These are phyloP conservation scores for Collybiopsis luxurians DNA, from an alignment of 768 basidiomycete genomes.

Conservation along the genomic window DNA sequence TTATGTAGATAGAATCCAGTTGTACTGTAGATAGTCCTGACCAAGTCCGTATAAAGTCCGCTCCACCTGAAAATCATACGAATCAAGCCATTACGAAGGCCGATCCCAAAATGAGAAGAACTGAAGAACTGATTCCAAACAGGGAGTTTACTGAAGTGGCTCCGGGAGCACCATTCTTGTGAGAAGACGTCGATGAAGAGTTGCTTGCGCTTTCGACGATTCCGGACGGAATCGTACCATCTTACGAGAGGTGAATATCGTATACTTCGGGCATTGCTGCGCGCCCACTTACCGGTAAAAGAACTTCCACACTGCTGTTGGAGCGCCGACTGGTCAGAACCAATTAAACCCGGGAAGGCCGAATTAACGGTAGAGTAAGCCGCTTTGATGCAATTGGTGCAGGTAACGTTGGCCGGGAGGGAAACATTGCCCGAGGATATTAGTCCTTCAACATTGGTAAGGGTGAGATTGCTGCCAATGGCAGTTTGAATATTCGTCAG, in stretches of 20 bases:
- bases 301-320: constrained; percentile 45
- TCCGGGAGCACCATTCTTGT: neutral
- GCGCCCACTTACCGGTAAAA: constrained; percentile 44
- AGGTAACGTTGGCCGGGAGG: constrained; percentile 39
- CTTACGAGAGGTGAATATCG: constrained; percentile 19
- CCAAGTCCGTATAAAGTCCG: too few species aligned
- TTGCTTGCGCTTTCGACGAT: constrained; percentile 32
- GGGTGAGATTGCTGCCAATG: constrained; percentile 30
- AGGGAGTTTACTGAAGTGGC: neutral
- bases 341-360: constrained; percentile 32
- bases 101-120: constrained; percentile 29
- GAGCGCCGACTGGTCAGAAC: constrained; percentile 23
- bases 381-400: constrained; percentile 53
- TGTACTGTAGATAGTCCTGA: too few species aligned
- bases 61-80: too few species aligned
- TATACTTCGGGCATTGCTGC: neutral
- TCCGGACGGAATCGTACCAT: constrained; percentile 34
- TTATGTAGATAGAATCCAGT: too few species aligned
- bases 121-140: constrained; percentile 23
- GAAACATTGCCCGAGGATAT: constrained; percentile 8
- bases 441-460: constrained; percentile 25
- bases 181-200: constrained; percentile 14
- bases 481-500: constrained; percentile 49
- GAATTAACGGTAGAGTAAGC: constrained; percentile 41
- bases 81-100: constrained; percentile 29